Evolutionary conservation across 495 filamentous ascomycete genomes (phyloP).

Genomic region (Alectoria sarmentosa): DNA sequence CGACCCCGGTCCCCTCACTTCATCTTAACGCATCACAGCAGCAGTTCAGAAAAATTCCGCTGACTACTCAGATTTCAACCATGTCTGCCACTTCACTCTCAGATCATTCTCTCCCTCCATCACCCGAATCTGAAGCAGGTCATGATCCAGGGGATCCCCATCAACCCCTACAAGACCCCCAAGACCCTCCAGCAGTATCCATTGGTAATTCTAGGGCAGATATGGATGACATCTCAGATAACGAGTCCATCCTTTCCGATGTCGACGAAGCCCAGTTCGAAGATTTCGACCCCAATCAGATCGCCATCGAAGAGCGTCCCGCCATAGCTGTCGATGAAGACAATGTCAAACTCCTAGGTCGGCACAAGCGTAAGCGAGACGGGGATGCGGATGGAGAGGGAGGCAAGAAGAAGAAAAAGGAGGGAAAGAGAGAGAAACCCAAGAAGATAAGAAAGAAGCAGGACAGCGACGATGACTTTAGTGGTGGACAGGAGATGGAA

Average conservation of each 20-base stretch:
- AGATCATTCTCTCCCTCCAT: conserved; percentile 26
- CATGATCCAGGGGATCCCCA: conserved; percentile 38
- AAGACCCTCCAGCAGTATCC: conserved; percentile 34
- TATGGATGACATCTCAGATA: conserved; percentile 52
- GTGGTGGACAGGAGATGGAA: conserved; percentile 50
- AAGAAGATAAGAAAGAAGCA: conserved; percentile 61
- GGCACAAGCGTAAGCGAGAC: conserved; percentile 76
- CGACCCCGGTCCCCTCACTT: neutral
- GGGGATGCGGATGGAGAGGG: conserved; percentile 48
- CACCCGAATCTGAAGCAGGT: conserved; percentile 37
- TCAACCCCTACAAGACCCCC: conserved; percentile 38
- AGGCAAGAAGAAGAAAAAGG: conserved; percentile 61
- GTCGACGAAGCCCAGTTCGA: conserved; percentile 93
- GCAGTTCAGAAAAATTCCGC: neutral
- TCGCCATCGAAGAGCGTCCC: conserved; percentile 69
- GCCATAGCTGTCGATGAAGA: conserved; percentile 81
- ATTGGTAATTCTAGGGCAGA: conserved; percentile 30
- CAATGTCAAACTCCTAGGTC: conserved; percentile 65
- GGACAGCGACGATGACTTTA: conserved; percentile 46
- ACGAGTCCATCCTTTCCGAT: conserved; percentile 84
- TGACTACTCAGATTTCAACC: neutral
- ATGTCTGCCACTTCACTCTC: conserved; percentile 16
- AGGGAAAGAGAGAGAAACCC: conserved; percentile 60
- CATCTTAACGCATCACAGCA: neutral
- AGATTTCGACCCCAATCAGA: conserved; percentile 74